Conservation (phyloP, 2,329 filamentous ascomycete genomes). For the Cytospora mali region DNA sequence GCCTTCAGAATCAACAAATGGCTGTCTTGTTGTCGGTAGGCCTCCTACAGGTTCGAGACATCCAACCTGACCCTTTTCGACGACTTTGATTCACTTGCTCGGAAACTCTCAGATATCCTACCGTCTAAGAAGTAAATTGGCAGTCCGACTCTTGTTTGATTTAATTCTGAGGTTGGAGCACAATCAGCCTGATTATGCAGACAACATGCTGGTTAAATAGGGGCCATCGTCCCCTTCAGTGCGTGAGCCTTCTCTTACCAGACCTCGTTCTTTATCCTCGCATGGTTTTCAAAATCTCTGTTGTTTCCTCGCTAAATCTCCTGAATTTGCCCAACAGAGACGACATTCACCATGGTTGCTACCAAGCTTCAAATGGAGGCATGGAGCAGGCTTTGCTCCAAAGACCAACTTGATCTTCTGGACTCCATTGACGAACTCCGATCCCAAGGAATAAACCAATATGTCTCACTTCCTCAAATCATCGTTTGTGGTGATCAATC, state of each 20-base stretch:
- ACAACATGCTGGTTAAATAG: background rate
- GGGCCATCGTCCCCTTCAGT: background rate
- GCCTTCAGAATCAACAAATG: background rate
- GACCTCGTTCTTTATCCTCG: too few relatives aligned
- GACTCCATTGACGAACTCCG: constrained; percentile 18
- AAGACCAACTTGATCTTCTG: constrained; percentile 16
- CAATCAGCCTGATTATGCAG: background rate
- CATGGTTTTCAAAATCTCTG: background rate
- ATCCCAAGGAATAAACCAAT: constrained; percentile 2
- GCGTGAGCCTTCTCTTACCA: background rate
- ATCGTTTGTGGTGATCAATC: constrained; percentile 38
- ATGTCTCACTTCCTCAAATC: constrained; percentile 25
- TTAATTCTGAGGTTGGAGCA: background rate
- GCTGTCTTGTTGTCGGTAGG: constrained; percentile 13
- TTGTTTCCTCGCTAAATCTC: background rate
- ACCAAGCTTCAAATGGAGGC: constrained; percentile 7
- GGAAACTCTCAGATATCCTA: too few relatives aligned
- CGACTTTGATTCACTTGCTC: too few relatives aligned
- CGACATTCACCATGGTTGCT: background rate
- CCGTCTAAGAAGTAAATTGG: background rate
- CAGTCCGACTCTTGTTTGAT: background rate
- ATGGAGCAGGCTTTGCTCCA: constrained; percentile 9
- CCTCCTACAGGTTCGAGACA: constrained; percentile 1
- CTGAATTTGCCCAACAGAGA: background rate
- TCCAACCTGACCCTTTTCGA: background rate